Evolutionary conservation across 805 yeast species (phyloP).

Genomic region (Yarrowia hollandica): DNA sequence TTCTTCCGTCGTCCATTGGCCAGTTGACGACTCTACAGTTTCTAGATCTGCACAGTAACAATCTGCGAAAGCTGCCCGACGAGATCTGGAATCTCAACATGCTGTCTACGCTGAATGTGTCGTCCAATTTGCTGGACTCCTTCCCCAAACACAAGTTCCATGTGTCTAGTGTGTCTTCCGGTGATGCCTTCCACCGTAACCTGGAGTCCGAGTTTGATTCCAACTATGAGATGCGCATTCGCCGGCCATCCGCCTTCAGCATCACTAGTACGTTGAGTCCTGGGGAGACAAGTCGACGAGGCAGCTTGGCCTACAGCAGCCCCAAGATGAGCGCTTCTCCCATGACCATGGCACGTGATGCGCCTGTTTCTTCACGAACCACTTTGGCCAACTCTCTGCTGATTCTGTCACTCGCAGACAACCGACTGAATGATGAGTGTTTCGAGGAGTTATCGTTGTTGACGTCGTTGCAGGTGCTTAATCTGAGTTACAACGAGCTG

Average conservation of each 20-base stretch:
- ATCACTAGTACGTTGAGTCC: slow-evolving; percentile 18
- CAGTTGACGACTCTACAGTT: slow-evolving; percentile 57
- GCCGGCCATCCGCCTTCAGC: slow-evolving; percentile 26
- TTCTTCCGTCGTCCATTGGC: slow-evolving; percentile 67
- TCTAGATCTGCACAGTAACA: slow-evolving; percentile 82
- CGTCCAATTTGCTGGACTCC: slow-evolving; percentile 66
- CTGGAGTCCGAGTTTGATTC: slow-evolving; percentile 29
- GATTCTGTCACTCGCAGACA: slow-evolving; percentile 72
- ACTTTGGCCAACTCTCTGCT: slow-evolving; percentile 53
- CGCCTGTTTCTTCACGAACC: slow-evolving; percentile 7
- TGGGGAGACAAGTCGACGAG: slow-evolving; percentile 17
- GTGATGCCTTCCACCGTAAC: slow-evolving; percentile 29
- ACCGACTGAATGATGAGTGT: slow-evolving; percentile 74
- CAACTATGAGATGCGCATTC: slow-evolving; percentile 31
- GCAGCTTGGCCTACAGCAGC: slow-evolving; percentile 7
- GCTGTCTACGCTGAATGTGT: slow-evolving; percentile 61
- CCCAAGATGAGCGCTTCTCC: slow-evolving; percentile 28
- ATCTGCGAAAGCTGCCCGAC: slow-evolving; percentile 65
- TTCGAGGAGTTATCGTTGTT: slow-evolving; percentile 66
- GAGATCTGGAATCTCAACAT: slow-evolving; percentile 65
- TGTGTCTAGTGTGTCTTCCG: slow-evolving; percentile 37
- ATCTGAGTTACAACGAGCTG: slow-evolving; percentile 80
- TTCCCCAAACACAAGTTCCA: slow-evolving; percentile 50
- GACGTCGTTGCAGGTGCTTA: slow-evolving; percentile 58
- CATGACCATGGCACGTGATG: slow-evolving; percentile 5